Conservation (phyloP, 2,329 filamentous ascomycete genomes). For the Colletotrichum higginsianum region DNA sequence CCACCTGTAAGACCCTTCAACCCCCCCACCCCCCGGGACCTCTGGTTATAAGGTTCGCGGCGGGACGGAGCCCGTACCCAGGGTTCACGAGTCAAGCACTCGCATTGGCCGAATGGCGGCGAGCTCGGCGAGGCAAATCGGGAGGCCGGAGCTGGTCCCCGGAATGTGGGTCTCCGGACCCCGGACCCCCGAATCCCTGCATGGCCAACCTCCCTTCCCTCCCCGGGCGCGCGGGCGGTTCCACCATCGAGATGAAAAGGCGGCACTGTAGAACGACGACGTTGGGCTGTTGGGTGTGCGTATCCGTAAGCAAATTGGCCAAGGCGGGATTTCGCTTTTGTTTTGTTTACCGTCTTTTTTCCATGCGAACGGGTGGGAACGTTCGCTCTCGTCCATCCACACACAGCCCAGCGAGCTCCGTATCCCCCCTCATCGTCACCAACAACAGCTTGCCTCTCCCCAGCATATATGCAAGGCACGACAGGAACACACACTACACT, state of each 20-base stretch:
- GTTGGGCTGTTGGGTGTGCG: constrained; percentile 13
- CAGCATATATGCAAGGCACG: constrained; percentile 1
- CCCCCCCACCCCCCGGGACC: too few relatives aligned
- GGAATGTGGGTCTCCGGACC: constrained; percentile 4
- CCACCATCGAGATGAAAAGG: not conserved
- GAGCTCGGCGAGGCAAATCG: constrained; percentile 14
- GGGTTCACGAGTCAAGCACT: constrained; percentile 30
- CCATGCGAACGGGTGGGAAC: not conserved
- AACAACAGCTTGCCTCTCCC: not conserved
- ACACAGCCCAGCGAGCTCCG: too few relatives aligned
- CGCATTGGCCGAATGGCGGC: not conserved
- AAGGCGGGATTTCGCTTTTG: not conserved
- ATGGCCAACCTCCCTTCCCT: not conserved
- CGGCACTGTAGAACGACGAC: too few relatives aligned
- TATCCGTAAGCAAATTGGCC: not conserved
- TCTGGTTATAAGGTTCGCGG: constrained; percentile 17
- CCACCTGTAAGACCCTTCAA: not conserved
- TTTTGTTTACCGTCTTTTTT: not conserved
- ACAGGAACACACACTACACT: not conserved
- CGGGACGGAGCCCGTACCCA: constrained; percentile 4
- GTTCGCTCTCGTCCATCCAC: too few relatives aligned
- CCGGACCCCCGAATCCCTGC: constrained; percentile 18
- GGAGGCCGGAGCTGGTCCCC: constrained; percentile 2
- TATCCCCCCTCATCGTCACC: not conserved
- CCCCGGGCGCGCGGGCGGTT: not conserved